These are phyloP conservation scores for Trichophyton schoenleinii DNA, from an alignment of 2,329 filamentous ascomycete species.

Conservation along the genomic window DNA sequence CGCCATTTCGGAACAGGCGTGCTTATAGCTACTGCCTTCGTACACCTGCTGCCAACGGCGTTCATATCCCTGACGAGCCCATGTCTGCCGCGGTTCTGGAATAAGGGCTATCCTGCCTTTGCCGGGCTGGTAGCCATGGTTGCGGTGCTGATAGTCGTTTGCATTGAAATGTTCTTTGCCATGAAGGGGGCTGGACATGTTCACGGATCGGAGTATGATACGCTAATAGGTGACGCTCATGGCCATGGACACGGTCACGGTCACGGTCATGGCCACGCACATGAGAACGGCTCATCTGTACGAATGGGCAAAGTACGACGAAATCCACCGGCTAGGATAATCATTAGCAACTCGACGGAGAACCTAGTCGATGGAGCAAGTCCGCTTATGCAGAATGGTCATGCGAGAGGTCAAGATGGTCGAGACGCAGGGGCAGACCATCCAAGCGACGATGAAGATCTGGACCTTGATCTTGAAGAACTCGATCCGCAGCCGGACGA, in stretches of 20 bases:
- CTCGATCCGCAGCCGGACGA: slow-evolving; percentile 19
- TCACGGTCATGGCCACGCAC: slow-evolving; percentile 4
- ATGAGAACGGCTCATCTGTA: not conserved
- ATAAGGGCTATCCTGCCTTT: slow-evolving; percentile 62
- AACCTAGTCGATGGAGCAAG: slow-evolving; percentile 14
- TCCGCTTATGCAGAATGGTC: slow-evolving; percentile 13
- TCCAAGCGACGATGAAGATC: slow-evolving; percentile 40
- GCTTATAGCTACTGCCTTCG: slow-evolving; percentile 45
- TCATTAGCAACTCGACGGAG: slow-evolving; percentile 9
- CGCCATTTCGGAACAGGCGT: slow-evolving; percentile 49
- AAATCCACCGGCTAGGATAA: not conserved
- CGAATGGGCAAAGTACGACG: not conserved
- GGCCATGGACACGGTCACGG: slow-evolving; percentile 4
- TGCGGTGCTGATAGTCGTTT: slow-evolving; percentile 68
- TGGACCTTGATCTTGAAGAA: slow-evolving; percentile 50
- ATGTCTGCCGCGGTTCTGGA: slow-evolving; percentile 68
- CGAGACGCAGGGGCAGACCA: not conserved
- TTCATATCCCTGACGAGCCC: slow-evolving; percentile 49
- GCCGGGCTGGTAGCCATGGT: slow-evolving; percentile 72
- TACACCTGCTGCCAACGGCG: slow-evolving; percentile 50
- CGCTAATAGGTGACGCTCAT: slow-evolving; percentile 22
- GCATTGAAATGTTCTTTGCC: slow-evolving; percentile 80
- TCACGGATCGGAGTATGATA: slow-evolving; percentile 43
- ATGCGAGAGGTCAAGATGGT: slow-evolving; percentile 11
- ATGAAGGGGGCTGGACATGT: slow-evolving; percentile 51